Evolutionary conservation across 2,329 filamentous ascomycete genomes (phyloP).

Genomic region (Cladophialophora yegresii): DNA sequence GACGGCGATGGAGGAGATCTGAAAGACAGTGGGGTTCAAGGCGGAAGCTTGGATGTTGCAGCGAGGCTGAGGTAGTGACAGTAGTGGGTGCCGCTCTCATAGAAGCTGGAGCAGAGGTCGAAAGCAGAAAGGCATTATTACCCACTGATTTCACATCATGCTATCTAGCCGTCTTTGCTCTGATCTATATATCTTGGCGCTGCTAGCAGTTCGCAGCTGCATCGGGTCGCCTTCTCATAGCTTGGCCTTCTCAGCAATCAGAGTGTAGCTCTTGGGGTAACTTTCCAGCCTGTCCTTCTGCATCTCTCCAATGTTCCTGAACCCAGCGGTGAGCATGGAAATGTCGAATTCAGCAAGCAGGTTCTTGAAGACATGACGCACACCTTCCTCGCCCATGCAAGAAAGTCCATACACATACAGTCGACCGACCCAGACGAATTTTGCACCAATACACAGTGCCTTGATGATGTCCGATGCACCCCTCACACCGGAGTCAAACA

Average conservation of each 20-base stretch:
- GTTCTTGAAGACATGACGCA: conserved; percentile 63
- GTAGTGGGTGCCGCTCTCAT: not conserved
- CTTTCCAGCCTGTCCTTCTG: conserved; percentile 45
- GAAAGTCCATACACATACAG: conserved; percentile 54
- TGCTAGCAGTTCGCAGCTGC: not conserved
- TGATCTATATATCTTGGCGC: not conserved
- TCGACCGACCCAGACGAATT: conserved; percentile 63
- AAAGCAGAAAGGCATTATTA: conserved; percentile 1
- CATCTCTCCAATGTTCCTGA: conserved; percentile 56
- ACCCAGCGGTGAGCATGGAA: conserved; percentile 61
- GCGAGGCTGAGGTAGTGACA: not conserved
- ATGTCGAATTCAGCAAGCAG: conserved; percentile 65
- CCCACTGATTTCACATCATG: not conserved
- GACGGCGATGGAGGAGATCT: not conserved
- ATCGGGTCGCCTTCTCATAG: conserved; percentile 11
- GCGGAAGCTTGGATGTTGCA: not conserved
- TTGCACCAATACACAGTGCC: conserved; percentile 62
- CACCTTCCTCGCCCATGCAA: conserved; percentile 62
- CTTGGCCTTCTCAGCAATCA: conserved; percentile 44
- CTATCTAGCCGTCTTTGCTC: not conserved
- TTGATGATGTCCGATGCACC: conserved; percentile 62
- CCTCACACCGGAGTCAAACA: conserved; percentile 63
- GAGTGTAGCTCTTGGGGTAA: conserved; percentile 46
- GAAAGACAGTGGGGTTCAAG: not conserved
- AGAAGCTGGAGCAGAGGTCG: not conserved